Conservation (phyloP, 345 rosid species). For the Eutrema heterophyllum region DNA sequence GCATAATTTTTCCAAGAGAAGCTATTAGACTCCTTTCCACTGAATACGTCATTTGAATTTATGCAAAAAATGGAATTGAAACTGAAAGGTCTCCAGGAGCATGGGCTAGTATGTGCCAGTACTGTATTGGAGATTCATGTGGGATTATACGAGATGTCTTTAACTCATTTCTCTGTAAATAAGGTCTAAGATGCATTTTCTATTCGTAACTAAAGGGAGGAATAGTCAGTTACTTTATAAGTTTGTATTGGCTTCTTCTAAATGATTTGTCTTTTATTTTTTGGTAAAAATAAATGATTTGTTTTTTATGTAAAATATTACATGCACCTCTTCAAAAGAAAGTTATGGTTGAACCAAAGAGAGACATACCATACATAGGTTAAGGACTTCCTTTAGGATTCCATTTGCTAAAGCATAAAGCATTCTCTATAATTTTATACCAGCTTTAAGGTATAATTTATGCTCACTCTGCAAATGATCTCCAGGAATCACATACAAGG, state of each 20-base stretch:
- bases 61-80: not conserved
- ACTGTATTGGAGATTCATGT: not conserved
- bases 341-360: slow-evolving; percentile 4
- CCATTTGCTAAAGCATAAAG: slow-evolving; percentile 3
- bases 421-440: not conserved
- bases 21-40: slow-evolving; percentile 10
- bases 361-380: not conserved
- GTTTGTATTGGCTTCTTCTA: not conserved
- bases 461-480: slow-evolving; percentile 11
- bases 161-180: not conserved
- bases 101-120: slow-evolving; percentile 5
- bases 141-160: not conserved
- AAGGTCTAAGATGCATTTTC: not conserved
- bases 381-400: not conserved
- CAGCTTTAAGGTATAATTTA: not conserved
- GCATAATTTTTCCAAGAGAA: not conserved
- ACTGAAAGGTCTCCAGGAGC: not conserved
- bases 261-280: not conserved
- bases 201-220: not conserved
- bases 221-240: not conserved
- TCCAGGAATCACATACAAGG: slow-evolving; percentile 93
- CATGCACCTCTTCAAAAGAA: not conserved
- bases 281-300: too few relatives aligned
- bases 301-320: not conserved
- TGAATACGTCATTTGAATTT: not conserved